Evolutionary conservation across 352 stramenopile species (phyloP).

Genomic region (Elongisporangium undulatum): DNA sequence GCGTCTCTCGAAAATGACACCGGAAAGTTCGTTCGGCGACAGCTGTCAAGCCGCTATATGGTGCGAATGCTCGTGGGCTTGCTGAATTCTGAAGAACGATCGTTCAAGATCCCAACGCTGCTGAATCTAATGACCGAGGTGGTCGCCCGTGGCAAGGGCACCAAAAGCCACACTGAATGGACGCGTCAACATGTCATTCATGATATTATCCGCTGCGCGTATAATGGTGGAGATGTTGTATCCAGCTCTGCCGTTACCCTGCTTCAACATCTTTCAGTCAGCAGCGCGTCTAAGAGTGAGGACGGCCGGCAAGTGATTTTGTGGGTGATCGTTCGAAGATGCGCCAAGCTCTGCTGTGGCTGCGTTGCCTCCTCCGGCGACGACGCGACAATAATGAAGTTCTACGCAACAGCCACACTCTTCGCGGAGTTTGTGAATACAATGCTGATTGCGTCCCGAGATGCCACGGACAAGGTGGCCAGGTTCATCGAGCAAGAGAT

Average conservation of each 20-base stretch:
- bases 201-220: constrained; percentile 39
- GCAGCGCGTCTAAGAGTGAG: not conserved
- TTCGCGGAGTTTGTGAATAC: constrained; percentile 47
- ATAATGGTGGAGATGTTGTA: constrained; percentile 14
- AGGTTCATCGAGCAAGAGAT: constrained; percentile 47
- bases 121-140: constrained; percentile 33
- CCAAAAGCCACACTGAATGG: constrained; percentile 24
- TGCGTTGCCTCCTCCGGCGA: constrained; percentile 7
- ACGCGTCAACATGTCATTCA: constrained; percentile 36
- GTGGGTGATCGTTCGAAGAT: constrained; percentile 53
- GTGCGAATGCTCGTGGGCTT: constrained; percentile 27
- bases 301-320: constrained; percentile 15
- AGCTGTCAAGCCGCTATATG: constrained; percentile 30
- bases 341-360: constrained; percentile 53
- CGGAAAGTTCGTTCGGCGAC: constrained; percentile 32
- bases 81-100: constrained; percentile 17
- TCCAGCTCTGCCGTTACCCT: constrained; percentile 21
- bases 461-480: constrained; percentile 18
- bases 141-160: constrained; percentile 13
- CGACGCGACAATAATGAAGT: constrained; percentile 4
- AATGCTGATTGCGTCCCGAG: constrained; percentile 22
- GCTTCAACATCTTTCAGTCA: constrained; percentile 26
- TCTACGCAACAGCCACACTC: constrained; percentile 19
- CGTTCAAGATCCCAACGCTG: constrained; percentile 24
- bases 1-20: constrained; percentile 14